Conservation (phyloP, 768 basidiomycete genomes). For the Sarcomyxa edulis region DNA sequence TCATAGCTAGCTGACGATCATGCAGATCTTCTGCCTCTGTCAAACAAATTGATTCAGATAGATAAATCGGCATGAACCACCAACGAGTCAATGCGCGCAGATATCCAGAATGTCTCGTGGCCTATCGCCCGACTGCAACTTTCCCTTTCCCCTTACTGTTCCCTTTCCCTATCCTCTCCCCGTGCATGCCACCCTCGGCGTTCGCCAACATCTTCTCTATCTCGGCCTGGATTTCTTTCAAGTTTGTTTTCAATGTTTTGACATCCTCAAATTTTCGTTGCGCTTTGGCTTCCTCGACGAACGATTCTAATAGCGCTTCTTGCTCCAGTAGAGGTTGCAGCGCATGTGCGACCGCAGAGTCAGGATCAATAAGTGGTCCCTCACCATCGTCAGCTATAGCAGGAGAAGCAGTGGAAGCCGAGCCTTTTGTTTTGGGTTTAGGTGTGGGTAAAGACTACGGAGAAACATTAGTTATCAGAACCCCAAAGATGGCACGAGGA, state of each 20-base stretch:
- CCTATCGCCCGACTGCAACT: not conserved
- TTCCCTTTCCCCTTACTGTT: not conserved
- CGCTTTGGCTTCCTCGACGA: slow-evolving; percentile 85
- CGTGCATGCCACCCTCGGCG: slow-evolving; percentile 6
- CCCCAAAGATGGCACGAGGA: not conserved
- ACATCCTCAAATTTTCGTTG: slow-evolving; percentile 96
- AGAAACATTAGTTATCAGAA: not conserved
- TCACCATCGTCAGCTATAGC: too few species aligned
- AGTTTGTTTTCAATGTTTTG: slow-evolving; percentile 71
- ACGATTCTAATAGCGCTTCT: slow-evolving; percentile 85
- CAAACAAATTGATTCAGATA: too few species aligned
- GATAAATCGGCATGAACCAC: too few species aligned
- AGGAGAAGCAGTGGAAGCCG: slow-evolving; percentile 4
- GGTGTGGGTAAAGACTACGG: slow-evolving; percentile 47
- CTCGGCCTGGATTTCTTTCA: slow-evolving; percentile 80
- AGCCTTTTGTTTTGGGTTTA: slow-evolving; percentile 16
- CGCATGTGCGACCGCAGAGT: slow-evolving; percentile 63
- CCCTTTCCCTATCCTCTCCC: too few species aligned
- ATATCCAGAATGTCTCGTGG: too few species aligned
- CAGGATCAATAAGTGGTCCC: slow-evolving; percentile 44
- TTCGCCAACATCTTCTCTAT: slow-evolving; percentile 61
- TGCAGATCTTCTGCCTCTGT: too few species aligned
- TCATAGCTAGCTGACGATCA: too few species aligned
- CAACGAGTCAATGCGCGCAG: not conserved
- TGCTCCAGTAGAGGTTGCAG: slow-evolving; percentile 92